phyloP scores from a whole-genome alignment of 495 filamentous ascomycete genomes.

The Aspergillus carlsbadensis region DNA sequence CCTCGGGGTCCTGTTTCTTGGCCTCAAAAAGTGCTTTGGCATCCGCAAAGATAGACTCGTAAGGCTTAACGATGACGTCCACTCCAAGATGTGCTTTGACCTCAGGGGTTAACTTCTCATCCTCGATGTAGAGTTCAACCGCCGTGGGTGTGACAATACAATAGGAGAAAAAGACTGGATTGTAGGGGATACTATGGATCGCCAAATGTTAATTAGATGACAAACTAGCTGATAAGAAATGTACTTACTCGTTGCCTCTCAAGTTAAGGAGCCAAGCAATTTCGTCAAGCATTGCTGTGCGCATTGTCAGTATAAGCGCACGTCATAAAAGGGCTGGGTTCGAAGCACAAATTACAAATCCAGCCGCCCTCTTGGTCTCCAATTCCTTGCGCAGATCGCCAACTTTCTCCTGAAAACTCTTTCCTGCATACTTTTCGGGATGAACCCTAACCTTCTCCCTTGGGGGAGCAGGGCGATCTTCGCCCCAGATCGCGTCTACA shows the following conservation, averaged over 20 bases:
- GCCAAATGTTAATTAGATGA: background rate
- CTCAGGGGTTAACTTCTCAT: conserved; percentile 69
- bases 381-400: conserved; percentile 86
- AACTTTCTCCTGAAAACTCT: conserved; percentile 79
- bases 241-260: conserved; percentile 78
- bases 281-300: conserved; percentile 82
- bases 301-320: conserved; percentile 19
- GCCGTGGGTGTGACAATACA: conserved; percentile 80
- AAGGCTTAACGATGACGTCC: conserved; percentile 77
- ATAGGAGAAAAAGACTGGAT: conserved; percentile 98
- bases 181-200: conserved; percentile 80
- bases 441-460: conserved; percentile 73
- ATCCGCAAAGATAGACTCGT: conserved; percentile 80
- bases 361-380: conserved; percentile 84
- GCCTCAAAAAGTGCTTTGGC: conserved; percentile 56
- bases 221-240: background rate
- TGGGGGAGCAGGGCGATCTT: conserved; percentile 68
- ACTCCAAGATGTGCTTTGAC: conserved; percentile 68
- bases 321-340: conserved; percentile 6
- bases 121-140: conserved; percentile 83
- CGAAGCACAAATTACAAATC: conserved; percentile 75
- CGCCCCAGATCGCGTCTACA: conserved; percentile 83
- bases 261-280: conserved; percentile 98
- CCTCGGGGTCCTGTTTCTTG: conserved; percentile 37
- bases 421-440: conserved; percentile 73